Base-by-base conservation (phyloP, 345 rosid species). In the Aquilaria yunnanensis region DNA sequence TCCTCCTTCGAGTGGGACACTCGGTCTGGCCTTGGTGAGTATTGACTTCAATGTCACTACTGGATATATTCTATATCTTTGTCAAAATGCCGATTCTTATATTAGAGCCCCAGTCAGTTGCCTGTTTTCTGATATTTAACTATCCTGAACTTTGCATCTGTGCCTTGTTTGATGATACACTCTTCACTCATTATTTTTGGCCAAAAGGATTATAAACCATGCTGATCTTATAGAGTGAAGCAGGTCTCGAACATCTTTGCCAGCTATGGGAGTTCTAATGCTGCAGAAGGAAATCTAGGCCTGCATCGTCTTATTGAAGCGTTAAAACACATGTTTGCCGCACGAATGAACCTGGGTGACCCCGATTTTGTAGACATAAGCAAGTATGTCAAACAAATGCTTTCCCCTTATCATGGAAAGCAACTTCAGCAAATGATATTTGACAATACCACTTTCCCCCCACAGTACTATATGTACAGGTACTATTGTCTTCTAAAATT, bases 261-360 rank as follows among this genome's bases (percentile, higher is more conserved):
- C 30, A 81, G 87, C 75, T 93, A 85, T 58, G 83, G 78, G 66
- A 77, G 60, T 49, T 61, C 74, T 5, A 73, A 80, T 81, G 82
- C 88, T 49, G 87, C 72, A 16, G 59, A 75, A 60, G 84, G 74
- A 4, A 63, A 72, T 47, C 81, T 93, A 0, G 89, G 85, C 11
- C 48, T 88, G 37, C 97, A 93, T 70, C 89, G 90, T 11, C 12
- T 93, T 60, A 76, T 93, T 8, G 98, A 93, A 83, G 92, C 97
- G 31, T 65, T 88, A 72, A 93, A 93, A 72, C 97, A 93, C 81
- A 93, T 93, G 97, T 75, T 88, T 64, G 88, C 98, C 1, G 75
- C 79, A 64, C 67, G 98, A 49, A 93, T 93, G 98, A 85, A 83
- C 81, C 76, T 93, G 60, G 97, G 94, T 10, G 98, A 93, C 68